Conservation (phyloP, 352 stramenopile species). For the Globisporangium paroecandrum region DNA sequence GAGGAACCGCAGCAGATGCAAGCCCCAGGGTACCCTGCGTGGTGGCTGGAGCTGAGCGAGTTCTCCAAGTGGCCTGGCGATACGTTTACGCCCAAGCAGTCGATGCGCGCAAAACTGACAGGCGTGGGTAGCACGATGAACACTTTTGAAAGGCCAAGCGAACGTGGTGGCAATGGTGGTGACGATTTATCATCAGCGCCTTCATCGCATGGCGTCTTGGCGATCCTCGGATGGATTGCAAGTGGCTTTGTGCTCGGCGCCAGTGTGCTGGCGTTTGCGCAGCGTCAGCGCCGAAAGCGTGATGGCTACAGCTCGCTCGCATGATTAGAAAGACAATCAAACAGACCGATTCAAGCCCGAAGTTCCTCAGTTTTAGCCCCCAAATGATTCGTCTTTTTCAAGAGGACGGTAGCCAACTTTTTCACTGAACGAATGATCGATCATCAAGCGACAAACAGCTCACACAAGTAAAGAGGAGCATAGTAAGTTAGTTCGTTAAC, state of each 20-base stretch:
- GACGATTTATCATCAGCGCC: not conserved
- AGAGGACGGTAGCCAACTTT: not conserved
- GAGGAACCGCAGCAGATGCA: constrained; percentile 42
- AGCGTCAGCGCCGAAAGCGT: constrained; percentile 32
- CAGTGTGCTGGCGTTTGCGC: constrained; percentile 28
- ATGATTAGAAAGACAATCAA: constrained; percentile 9
- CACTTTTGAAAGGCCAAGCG: constrained; percentile 5
- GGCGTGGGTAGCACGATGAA: constrained; percentile 23
- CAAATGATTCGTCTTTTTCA: not conserved
- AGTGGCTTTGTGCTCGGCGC: constrained; percentile 36
- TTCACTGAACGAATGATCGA: not conserved
- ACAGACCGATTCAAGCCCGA: not conserved
- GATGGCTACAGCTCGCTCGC: constrained; percentile 33
- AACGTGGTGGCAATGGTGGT: constrained; percentile 1
- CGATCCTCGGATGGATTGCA: constrained; percentile 30
- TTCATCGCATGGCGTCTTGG: constrained; percentile 3
- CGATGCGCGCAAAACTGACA: constrained; percentile 42
- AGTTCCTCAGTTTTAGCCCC: not conserved
- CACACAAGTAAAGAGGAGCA: not conserved
- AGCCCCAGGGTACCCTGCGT: constrained; percentile 56
- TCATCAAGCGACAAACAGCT: not conserved
- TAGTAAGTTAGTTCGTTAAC: constrained; percentile 6
- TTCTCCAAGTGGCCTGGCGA: constrained; percentile 68
- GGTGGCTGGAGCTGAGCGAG: constrained; percentile 56
- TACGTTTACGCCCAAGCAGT: constrained; percentile 49